Percentiles rank a stretch among this genome's conserved stretches.
phyloP scores from a whole-genome alignment of 306 rosid species.

The Castanea crenata region DNA sequence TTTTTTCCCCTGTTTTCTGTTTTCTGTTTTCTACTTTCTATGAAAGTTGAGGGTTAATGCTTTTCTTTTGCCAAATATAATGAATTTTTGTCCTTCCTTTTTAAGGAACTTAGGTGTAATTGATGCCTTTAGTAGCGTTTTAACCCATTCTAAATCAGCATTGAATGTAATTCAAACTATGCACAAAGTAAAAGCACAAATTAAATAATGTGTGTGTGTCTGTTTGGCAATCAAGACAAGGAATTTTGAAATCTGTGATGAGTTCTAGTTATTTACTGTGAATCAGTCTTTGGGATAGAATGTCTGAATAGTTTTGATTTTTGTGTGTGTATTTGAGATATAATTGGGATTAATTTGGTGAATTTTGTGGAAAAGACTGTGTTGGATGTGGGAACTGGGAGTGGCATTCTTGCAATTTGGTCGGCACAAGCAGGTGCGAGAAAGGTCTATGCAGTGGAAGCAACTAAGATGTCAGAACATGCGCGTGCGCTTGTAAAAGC shows the following conservation, averaged over 20 bases:
- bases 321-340: constrained; percentile 5
- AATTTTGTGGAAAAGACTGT: constrained; percentile 63
- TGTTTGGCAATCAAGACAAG: background rate
- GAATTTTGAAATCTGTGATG: background rate
- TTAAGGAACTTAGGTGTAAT: background rate
- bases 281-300: background rate
- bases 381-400: constrained; percentile 98
- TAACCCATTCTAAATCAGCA: background rate
- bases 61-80: background rate
- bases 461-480: constrained; percentile 94
- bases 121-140: background rate
- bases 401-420: constrained; percentile 99
- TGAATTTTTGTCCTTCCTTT: background rate
- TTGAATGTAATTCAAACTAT: background rate
- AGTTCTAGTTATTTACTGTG: background rate
- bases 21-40: background rate
- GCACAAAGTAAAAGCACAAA: background rate
- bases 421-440: constrained; percentile 97
- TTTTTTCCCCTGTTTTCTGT: background rate
- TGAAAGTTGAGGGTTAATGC: background rate
- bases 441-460: constrained; percentile 98
- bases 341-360: constrained; percentile 21
- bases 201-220: background rate
- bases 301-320: background rate
- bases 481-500: constrained; percentile 78